Conservation (phyloP, 78 protist species). For the Isochrysis galbana region DNA sequence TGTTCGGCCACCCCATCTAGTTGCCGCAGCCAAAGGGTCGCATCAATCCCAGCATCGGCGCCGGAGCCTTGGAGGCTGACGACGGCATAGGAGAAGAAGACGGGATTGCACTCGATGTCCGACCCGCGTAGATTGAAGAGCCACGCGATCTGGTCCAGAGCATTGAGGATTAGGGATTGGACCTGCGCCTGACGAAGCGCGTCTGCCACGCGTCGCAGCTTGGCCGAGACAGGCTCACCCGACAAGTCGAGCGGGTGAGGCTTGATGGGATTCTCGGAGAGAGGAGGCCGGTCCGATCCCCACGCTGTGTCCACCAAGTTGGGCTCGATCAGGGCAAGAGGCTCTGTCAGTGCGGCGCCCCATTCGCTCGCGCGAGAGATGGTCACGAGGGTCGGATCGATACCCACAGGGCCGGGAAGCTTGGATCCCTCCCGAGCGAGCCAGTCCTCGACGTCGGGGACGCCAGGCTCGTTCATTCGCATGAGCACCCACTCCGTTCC, state of each 20-base stretch:
- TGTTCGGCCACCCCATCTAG: not conserved
- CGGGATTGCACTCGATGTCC: slow-evolving; percentile 56
- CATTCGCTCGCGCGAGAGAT: not conserved
- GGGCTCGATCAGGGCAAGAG: not conserved
- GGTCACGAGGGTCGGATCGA: not conserved
- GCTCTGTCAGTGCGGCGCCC: not conserved
- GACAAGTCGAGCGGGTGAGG: slow-evolving; percentile 8
- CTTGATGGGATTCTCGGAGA: not conserved
- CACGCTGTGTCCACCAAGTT: not conserved
- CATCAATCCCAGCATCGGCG: too few species aligned
- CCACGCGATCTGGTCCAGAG: slow-evolving; percentile 85
- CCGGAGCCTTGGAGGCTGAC: not conserved
- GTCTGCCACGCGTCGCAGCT: slow-evolving; percentile 4
- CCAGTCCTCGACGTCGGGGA: not conserved
- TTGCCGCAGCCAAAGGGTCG: not conserved
- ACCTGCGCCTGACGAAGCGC: not conserved
- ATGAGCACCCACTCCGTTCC: slow-evolving; percentile 69
- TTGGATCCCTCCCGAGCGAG: not conserved
- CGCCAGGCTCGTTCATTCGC: slow-evolving; percentile 34
- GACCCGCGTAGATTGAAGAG: slow-evolving; percentile 53
- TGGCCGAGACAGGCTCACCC: slow-evolving; percentile 15
- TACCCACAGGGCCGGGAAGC: not conserved
- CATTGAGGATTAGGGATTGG: slow-evolving; percentile 53
- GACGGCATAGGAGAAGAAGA: slow-evolving; percentile 66
- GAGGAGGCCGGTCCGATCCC: not conserved